These are phyloP conservation scores for Coemansia javaensis DNA, from an alignment of 192 early-diverging fungal species.

Conservation along the genomic window DNA sequence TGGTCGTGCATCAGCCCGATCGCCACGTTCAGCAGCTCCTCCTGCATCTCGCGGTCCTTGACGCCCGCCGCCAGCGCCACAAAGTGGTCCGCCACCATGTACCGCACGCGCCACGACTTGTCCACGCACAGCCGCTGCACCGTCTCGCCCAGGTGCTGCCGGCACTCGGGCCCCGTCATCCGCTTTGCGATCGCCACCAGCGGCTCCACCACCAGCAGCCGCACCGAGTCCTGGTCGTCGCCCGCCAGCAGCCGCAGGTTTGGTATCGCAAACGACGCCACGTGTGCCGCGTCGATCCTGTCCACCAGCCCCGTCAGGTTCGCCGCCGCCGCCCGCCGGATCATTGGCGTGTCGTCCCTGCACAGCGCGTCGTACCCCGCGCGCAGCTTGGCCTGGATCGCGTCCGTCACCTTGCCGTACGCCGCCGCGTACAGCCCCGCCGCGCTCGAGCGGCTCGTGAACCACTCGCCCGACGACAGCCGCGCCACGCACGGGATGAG, in stretches of 20 bases:
- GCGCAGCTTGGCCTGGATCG: conserved; percentile 83
- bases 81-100: conserved; percentile 99
- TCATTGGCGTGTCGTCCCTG: conserved; percentile 97
- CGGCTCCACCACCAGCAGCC: conserved; percentile 88
- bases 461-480: conserved; percentile 93
- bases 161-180: conserved; percentile 72
- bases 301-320: conserved; percentile 37
- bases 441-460: conserved; percentile 91
- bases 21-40: conserved; percentile 83
- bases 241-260: conserved; percentile 81
- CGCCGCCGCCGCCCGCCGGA: conserved; percentile 87
- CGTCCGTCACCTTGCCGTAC: conserved; percentile 66
- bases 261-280: conserved; percentile 81
- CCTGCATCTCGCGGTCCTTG: conserved; percentile 53
- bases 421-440: conserved; percentile 88
- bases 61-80: conserved; percentile 65
- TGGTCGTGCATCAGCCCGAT: conserved; percentile 87
- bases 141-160: conserved; percentile 65
- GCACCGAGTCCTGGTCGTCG: conserved; percentile 93
- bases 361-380: conserved; percentile 73
- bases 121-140: conserved; percentile 79
- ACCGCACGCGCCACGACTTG: conserved; percentile 97
- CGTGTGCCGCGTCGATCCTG: conserved; percentile 51
- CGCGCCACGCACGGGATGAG: conserved; percentile 90
- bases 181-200: conserved; percentile 83